phyloP scores from a whole-genome alignment of 1,284 basidiomycete genomes.

The Moesziomyces globuligerus region DNA sequence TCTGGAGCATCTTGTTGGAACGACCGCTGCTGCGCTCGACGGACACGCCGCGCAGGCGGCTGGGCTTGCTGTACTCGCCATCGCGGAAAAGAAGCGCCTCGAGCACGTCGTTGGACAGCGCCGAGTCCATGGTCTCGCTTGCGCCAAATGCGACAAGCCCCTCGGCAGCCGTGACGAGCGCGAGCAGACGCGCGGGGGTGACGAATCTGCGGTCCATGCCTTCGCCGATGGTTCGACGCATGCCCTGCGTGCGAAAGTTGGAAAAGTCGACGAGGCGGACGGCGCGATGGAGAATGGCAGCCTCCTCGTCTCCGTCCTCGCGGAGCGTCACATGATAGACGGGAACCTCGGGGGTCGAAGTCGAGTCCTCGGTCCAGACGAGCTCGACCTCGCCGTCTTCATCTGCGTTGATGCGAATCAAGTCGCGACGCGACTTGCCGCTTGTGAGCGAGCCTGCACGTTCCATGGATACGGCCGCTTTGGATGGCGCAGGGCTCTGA shows the following conservation, averaged over 20 bases:
- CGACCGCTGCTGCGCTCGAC: constrained; percentile 51
- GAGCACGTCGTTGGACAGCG: constrained; percentile 60
- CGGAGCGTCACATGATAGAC: constrained; percentile 53
- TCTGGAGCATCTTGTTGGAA: constrained; percentile 73
- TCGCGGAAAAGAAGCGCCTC: constrained; percentile 65
- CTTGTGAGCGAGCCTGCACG: constrained; percentile 17
- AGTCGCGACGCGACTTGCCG: constrained; percentile 16
- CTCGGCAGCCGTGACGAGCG: constrained; percentile 60
- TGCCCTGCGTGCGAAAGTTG: constrained; percentile 92
- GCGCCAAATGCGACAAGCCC: constrained; percentile 64
- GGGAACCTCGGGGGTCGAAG: constrained; percentile 32
- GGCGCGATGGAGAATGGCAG: constrained; percentile 39
- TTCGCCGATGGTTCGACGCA: constrained; percentile 89
- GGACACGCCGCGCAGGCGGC: constrained; percentile 59
- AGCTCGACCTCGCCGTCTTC: constrained; percentile 53
- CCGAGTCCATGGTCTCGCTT: constrained; percentile 65
- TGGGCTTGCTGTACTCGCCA: constrained; percentile 56
- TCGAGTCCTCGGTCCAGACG: constrained; percentile 54
- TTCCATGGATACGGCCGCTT: constrained; percentile 4
- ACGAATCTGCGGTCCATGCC: constrained; percentile 90
- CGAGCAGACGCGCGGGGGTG: constrained; percentile 80
- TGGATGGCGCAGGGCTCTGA: constrained; percentile 33
- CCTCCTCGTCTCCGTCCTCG: constrained; percentile 40
- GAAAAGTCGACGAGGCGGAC: constrained; percentile 74
- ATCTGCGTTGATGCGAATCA: constrained; percentile 39